Base-by-base conservation (phyloP, 73 alveolate genomes). In the Urostyla sp. region DNA sequence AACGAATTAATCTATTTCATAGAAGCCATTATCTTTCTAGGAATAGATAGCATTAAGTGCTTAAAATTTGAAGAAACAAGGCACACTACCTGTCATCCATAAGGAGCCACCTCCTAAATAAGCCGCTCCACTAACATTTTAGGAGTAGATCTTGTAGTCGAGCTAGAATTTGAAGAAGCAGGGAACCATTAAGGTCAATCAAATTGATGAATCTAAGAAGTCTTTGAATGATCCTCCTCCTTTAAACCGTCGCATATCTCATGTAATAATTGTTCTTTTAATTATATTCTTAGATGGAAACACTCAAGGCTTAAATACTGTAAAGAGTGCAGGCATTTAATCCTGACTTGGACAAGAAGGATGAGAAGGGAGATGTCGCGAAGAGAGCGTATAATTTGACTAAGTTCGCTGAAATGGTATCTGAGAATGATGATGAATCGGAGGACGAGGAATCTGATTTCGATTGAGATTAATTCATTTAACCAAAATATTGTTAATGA, bases 281-380 rank as follows among this genome's bases (percentile, higher is more conserved):
- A 38, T 37, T 38, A 3, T 8, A 6, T 38, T 10, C n/a, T 40
- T 63, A 63, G 79, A 63, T 63, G 79, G 79, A 63, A 43, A 60
- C 79, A 2, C 28, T 63, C 49, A 63, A 63, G 28, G 79, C 37
- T 43, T 32, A 63, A 38, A 63, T 63, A 27, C 37, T 63, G 79
- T 11, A 43, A 24, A 63, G 79, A 63, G 26, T 43, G 45, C 37
- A 60, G 44, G 79, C 79, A 1, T 21, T 63, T 21, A 63, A 63
- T 40, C 79, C 79, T 7, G 79, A 63, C 79, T 43, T 43, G 44
- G 44, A 63, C 61, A 63, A 63, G 26, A 60, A 34, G 4, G 79
- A 63, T 24, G 79, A 63, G 2, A 55, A 38, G 6, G 23, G 32
- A 38, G 15, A 60, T 63, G 45, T 28, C 8, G 79, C 60, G 8